Evolutionary conservation across 73 alveolate species (phyloP).

Genomic region (Tetrahymena thermophila): DNA sequence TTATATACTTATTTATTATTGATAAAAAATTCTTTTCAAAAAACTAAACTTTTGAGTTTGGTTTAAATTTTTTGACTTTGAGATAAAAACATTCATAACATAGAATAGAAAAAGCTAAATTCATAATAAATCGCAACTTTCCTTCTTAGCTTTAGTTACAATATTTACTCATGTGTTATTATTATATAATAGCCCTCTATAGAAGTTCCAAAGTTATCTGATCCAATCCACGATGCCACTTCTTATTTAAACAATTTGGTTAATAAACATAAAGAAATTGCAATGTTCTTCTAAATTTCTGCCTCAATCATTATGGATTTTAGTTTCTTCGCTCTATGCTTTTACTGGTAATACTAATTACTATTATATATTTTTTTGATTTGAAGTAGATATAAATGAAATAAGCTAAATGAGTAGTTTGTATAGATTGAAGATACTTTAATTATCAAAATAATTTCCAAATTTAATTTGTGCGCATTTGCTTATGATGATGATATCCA

Average conservation of each 20-base stretch:
- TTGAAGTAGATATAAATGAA: no score
- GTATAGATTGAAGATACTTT: no score
- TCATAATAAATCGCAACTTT: no score
- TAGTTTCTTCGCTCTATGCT: neutral
- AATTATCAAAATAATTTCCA: no score
- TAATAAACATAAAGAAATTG: neutral
- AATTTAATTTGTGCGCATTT: no score
- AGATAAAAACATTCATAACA: neutral
- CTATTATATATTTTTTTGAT: no score
- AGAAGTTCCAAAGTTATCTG: neutral
- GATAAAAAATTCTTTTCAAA: no score
- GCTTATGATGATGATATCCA: no score
- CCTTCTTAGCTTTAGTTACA: neutral
- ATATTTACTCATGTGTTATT: neutral
- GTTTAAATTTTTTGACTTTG: neutral
- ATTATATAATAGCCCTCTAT: neutral
- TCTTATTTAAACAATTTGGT: neutral
- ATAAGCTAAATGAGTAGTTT: no score
- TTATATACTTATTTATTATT: no score
- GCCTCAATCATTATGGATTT: neutral
- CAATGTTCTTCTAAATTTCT: neutral
- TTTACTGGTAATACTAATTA: neutral
- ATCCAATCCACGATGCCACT: neutral
- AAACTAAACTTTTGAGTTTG: neutral
- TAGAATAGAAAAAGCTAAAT: neutral